A percentile compares a stretch with the other conserved stretches of the same genome.
Evolutionary conservation across 108 stramenopile genomes (phyloP).

Genomic region (Fragilariopsis cylindrus): DNA sequence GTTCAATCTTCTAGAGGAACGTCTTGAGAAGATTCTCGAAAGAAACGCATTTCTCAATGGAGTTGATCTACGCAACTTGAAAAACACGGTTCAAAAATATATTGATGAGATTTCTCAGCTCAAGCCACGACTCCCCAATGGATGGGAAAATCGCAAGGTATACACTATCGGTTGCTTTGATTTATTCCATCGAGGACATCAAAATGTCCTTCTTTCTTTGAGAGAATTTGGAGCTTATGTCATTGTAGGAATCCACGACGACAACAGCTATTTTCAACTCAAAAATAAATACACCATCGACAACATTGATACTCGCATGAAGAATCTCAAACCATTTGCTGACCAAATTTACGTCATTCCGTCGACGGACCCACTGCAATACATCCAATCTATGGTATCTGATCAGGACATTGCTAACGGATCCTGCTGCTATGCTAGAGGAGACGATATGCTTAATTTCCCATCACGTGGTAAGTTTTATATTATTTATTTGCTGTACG

Average conservation of each 20-base stretch:
- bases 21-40: conserved; percentile 43
- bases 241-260: conserved; percentile 66
- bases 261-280: conserved; percentile 60
- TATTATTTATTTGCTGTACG: too few species aligned
- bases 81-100: conserved; percentile 16
- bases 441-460: conserved; percentile 66
- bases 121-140: conserved; percentile 55
- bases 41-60: conserved; percentile 48
- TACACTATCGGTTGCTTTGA: conserved; percentile 72
- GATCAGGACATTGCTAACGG: conserved; percentile 59
- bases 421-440: conserved; percentile 61
- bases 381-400: conserved; percentile 50
- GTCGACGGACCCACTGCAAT: conserved; percentile 53
- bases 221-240: conserved; percentile 60
- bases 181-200: conserved; percentile 64
- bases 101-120: conserved; percentile 40
- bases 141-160: conserved; percentile 64
- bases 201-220: conserved; percentile 54
- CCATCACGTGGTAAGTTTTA: conserved; percentile 30
- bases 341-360: conserved; percentile 66
- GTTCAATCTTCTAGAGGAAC: conserved; percentile 48
- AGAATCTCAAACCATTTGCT: conserved; percentile 55
- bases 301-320: conserved; percentile 60
- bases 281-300: conserved; percentile 65
- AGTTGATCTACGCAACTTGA: conserved; percentile 35